These are phyloP conservation scores for Nakaseomyces uthaithaninus DNA, from an alignment of 1,139 yeast species.

Conservation along the genomic window DNA sequence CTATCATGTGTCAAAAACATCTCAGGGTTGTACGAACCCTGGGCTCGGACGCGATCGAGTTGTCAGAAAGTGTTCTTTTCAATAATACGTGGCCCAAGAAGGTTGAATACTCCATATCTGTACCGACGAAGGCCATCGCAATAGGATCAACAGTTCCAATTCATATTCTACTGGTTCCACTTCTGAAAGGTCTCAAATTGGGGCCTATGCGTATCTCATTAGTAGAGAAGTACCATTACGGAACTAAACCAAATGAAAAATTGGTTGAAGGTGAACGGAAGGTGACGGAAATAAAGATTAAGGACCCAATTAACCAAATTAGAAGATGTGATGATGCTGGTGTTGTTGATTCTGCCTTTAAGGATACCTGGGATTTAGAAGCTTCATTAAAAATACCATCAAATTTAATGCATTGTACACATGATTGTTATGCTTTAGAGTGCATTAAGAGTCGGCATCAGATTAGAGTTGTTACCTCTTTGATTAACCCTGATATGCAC, in stretches of 20 bases:
- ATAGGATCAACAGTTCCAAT: conserved; percentile 75
- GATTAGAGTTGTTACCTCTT: conserved; percentile 46
- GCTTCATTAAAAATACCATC: conserved; percentile 58
- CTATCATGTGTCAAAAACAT: conserved; percentile 54
- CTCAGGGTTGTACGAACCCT: conserved; percentile 77
- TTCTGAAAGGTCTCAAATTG: conserved; percentile 68
- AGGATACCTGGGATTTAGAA: conserved; percentile 71
- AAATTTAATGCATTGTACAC: conserved; percentile 66
- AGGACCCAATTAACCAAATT: conserved; percentile 32
- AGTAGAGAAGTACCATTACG: conserved; percentile 58
- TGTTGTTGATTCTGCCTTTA: conserved; percentile 15
- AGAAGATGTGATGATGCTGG: neutral
- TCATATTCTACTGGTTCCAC: conserved; percentile 64
- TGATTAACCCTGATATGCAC: conserved; percentile 53
- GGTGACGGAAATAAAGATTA: conserved; percentile 38
- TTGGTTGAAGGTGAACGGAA: conserved; percentile 53
- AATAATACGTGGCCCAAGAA: conserved; percentile 95
- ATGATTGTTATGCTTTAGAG: conserved; percentile 63
- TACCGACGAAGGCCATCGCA: conserved; percentile 85
- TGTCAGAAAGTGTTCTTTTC: conserved; percentile 86
- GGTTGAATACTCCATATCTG: conserved; percentile 80
- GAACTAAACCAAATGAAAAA: conserved; percentile 40
- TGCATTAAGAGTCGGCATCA: conserved; percentile 54
- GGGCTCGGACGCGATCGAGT: conserved; percentile 78
- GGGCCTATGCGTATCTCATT: conserved; percentile 64